Evolutionary conservation across 768 basidiomycete species (phyloP).

Genomic region (Lepiota venenata): DNA sequence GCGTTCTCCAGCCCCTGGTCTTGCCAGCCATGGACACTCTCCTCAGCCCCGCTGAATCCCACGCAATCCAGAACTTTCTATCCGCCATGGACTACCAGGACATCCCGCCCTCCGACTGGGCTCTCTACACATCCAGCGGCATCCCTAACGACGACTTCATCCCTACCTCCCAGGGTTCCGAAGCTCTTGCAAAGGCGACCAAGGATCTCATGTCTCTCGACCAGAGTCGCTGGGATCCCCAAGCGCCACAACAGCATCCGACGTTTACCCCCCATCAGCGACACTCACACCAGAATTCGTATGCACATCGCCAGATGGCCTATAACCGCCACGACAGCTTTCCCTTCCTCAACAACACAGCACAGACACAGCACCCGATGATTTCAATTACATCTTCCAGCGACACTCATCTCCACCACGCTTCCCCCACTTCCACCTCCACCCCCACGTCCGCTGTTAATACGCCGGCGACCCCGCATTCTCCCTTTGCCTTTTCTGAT

Average conservation of each 20-base stretch:
- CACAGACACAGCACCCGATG: conserved; percentile 14
- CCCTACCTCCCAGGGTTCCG: conserved; percentile 44
- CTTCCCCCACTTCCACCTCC: conserved; percentile 6
- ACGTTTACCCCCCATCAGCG: conserved; percentile 15
- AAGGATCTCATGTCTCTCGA: conserved; percentile 82
- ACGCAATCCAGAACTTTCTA: conserved; percentile 69
- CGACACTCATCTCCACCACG: conserved; percentile 5
- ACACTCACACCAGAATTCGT: conserved; percentile 17
- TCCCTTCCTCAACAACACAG: conserved; percentile 21
- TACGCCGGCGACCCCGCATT: conserved; percentile 12
- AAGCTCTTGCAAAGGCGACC: conserved; percentile 73
- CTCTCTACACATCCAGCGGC: conserved; percentile 28
- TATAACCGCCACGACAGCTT: conserved; percentile 20
- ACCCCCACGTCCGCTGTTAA: conserved; percentile 8
- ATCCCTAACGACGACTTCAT: conserved; percentile 39
- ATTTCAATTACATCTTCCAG: neutral
- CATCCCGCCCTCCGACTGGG: conserved; percentile 45
- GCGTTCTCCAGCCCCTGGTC: neutral
- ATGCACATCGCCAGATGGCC: conserved; percentile 11
- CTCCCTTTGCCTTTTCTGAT: conserved; percentile 7
- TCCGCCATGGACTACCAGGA: conserved; percentile 47
- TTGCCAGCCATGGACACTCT: conserved; percentile 46
- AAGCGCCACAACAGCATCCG: conserved; percentile 19
- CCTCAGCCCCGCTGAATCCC: conserved; percentile 62
- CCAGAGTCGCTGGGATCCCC: conserved; percentile 31